phyloP scores from a whole-genome alignment of 257 asterid genomes.

The Rubia yunnanensis region DNA sequence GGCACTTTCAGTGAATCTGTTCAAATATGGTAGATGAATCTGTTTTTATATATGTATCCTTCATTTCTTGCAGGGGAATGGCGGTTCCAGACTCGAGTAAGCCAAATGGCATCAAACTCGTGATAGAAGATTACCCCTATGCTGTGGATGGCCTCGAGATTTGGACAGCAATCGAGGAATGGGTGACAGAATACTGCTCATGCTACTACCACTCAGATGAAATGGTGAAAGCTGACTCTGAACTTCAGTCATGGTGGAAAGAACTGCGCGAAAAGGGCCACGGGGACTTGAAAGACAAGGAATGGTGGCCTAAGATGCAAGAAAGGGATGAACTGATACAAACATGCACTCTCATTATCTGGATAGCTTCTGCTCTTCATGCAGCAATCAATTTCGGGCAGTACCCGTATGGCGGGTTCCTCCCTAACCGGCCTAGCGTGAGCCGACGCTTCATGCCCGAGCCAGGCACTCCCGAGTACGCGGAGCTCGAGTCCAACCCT shows the following conservation, averaged over 20 bases:
- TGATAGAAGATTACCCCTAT: slow-evolving; percentile 68
- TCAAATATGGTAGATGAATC: too few relatives aligned
- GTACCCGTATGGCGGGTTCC: slow-evolving; percentile 68
- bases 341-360: slow-evolving; percentile 54
- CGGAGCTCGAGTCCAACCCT: slow-evolving; percentile 44
- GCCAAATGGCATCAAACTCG: slow-evolving; percentile 48
- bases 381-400: slow-evolving; percentile 82
- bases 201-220: slow-evolving; percentile 43
- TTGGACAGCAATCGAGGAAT: slow-evolving; percentile 58
- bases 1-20: too few relatives aligned
- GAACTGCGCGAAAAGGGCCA: slow-evolving; percentile 67
- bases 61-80: slow-evolving; percentile 46
- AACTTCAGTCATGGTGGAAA: slow-evolving; percentile 77
- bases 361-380: slow-evolving; percentile 82
- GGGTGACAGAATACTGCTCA: slow-evolving; percentile 56
- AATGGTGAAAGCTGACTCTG: slow-evolving; percentile 32
- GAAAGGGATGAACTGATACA: slow-evolving; percentile 38
- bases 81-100: slow-evolving; percentile 46
- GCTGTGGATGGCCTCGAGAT: slow-evolving; percentile 78
- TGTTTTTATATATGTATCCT: too few relatives aligned
- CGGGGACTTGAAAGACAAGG: slow-evolving; percentile 51
- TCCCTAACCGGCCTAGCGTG: slow-evolving; percentile 70
- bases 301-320: slow-evolving; percentile 73
- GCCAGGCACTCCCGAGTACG: slow-evolving; percentile 39
- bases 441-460: slow-evolving; percentile 71